These are phyloP conservation scores for Meyerozyma smithsonii DNA, from an alignment of 1,139 yeast species.

Conservation along the genomic window DNA sequence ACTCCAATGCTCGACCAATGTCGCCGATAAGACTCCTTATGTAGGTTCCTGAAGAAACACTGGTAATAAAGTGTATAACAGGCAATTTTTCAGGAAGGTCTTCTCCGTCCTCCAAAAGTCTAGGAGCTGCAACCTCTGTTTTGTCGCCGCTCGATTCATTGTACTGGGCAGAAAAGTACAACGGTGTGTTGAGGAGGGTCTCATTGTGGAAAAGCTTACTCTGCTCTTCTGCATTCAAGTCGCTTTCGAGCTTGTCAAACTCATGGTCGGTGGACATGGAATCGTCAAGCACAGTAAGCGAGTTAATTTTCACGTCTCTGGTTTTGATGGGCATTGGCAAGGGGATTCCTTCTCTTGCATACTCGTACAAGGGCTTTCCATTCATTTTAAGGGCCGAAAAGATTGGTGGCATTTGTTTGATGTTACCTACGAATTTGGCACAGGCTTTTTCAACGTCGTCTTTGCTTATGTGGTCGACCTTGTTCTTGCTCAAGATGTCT, in stretches of 20 bases:
- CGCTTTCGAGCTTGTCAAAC: conserved; percentile 47
- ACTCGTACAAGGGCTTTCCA: conserved; percentile 91
- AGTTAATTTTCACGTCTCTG: conserved; percentile 62
- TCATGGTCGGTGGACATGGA: conserved; percentile 53
- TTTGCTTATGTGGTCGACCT: conserved; percentile 53
- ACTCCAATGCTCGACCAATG: conserved; percentile 73
- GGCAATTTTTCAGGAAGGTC: conserved; percentile 44
- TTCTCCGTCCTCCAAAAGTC: conserved; percentile 19
- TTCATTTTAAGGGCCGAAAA: conserved; percentile 92
- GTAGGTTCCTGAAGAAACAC: conserved; percentile 93
- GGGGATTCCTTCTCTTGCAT: conserved; percentile 85
- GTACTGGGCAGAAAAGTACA: conserved; percentile 56
- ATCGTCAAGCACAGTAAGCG: conserved; percentile 50
- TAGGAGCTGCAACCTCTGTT: conserved; percentile 25
- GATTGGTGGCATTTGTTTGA: conserved; percentile 91
- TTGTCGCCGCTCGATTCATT: conserved; percentile 18
- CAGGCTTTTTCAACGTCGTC: conserved; percentile 49
- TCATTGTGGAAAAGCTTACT: conserved; percentile 49
- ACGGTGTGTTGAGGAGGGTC: conserved; percentile 57
- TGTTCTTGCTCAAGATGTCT: conserved; percentile 57
- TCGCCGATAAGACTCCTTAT: conserved; percentile 89
- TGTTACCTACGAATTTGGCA: conserved; percentile 66
- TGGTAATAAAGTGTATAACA: conserved; percentile 63
- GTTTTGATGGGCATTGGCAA: conserved; percentile 77
- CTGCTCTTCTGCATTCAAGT: conserved; percentile 47